Evolutionary conservation across 768 basidiomycete species (phyloP), one percentile per base, ranked within the genome.

Genomic region (Boletus sp.): DNA sequence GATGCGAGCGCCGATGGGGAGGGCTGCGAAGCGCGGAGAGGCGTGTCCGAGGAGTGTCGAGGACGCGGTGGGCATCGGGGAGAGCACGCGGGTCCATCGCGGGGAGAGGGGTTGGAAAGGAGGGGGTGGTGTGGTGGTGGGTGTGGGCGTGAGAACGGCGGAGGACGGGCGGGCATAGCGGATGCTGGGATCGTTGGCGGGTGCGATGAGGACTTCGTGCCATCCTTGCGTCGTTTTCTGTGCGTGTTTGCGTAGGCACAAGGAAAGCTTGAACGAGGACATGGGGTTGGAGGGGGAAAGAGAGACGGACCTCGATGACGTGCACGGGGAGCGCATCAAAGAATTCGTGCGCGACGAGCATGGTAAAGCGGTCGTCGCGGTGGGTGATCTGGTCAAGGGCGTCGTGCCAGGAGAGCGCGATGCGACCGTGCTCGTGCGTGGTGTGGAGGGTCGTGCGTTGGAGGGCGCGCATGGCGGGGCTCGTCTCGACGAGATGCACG

Each of bases 261-360:
- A 10, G 41, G 23, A 14, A 25, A n/a, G 21, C 11, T 38, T 34
- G 7, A 27, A 13, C 35, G 19, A 33, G 33, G 5, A 9, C 10
- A 21, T 7, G 11, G 7, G 5, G 11, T 13, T 17, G 11, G 11
- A 3, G 11, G 2, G 29, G 14, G 6, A 21, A 9, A 1, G 15
- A 7, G 5, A 2, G 29, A 66, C 77, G 11, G 59, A 93, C 94
- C 77, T 96, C 85, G 35, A 98, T 74, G 35, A 94, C 75, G 69
- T 97, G 91, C 44, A 98, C 85, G 0, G 97, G 96, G 41, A 99
- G 77, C 0, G 95, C 95, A 67, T 98, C 97, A 58, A 99, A 98
- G 73, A 98, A 96, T 66, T 98, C 97, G 70, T 99, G 95, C 0
- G 97, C 97, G 15, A 98, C 74, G 23, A 97, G 69, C 76, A 97